phyloP scores from a whole-genome alignment of 768 basidiomycete genomes.

The Candolleomyces eurysporus region DNA sequence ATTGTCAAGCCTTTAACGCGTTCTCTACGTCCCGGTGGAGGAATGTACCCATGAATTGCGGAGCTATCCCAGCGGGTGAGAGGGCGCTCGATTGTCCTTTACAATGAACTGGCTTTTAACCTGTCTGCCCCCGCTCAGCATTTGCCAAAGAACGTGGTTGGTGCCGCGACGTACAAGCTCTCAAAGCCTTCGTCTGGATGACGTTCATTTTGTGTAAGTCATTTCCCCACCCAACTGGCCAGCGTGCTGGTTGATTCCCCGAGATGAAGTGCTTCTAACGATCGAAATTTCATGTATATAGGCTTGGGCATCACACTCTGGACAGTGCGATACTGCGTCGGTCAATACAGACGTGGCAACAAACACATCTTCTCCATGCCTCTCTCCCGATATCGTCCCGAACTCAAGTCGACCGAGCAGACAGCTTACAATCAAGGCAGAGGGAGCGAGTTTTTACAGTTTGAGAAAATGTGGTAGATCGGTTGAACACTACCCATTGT shows the following conservation, averaged over 20 bases:
- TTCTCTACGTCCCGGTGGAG: conserved; percentile 62
- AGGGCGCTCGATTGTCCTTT: background rate
- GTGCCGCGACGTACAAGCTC: conserved; percentile 54
- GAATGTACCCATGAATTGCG: conserved; percentile 45
- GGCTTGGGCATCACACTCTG: conserved; percentile 41
- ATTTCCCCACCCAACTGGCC: background rate
- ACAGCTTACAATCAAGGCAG: conserved; percentile 11
- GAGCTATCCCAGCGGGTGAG: conserved; percentile 45
- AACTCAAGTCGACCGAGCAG: conserved; percentile 10
- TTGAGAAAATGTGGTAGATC: conserved; percentile 24
- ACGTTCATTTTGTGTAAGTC: conserved; percentile 51
- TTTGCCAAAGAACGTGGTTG: conserved; percentile 45
- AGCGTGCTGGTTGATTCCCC: too few relatives aligned
- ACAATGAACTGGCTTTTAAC: background rate
- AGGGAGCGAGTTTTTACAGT: conserved; percentile 38
- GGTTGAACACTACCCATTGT: background rate
- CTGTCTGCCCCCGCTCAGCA: conserved; percentile 21
- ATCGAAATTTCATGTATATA: conserved; percentile 13
- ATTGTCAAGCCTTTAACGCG: conserved; percentile 46
- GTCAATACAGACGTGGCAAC: conserved; percentile 42
- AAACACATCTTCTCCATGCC: conserved; percentile 51
- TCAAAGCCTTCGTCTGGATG: conserved; percentile 59
- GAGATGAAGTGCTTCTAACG: too few relatives aligned
- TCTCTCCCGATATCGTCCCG: conserved; percentile 48
- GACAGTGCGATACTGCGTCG: conserved; percentile 43